Evolutionary conservation across 202 grass and related monocot genomes (phyloP).

Genomic region (Alloteropsis angusta): DNA sequence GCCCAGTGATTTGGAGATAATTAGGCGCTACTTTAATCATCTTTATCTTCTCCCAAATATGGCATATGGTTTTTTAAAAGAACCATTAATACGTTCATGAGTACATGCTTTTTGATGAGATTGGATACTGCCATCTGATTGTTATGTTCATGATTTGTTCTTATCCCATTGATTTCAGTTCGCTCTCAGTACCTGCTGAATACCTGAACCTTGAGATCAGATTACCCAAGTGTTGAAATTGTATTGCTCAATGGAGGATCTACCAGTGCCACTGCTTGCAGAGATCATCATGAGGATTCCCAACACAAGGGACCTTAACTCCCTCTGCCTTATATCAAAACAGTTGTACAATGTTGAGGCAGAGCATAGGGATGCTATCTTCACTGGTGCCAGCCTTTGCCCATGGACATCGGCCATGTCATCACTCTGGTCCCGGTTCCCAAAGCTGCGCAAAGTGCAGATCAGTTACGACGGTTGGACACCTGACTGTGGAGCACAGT

Average conservation of each 20-base stretch:
- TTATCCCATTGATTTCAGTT: no score
- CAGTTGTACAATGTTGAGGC: conserved; percentile 24
- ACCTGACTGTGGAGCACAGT: conserved; percentile 23
- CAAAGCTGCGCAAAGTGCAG: conserved; percentile 56
- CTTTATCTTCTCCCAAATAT: no score
- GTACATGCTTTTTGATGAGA: no score
- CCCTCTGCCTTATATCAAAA: conserved; percentile 50
- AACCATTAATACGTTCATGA: no score
- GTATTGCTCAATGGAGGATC: conserved; percentile 33
- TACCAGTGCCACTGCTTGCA: conserved; percentile 36
- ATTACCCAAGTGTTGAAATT: no score
- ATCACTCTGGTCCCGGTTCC: conserved; percentile 33
- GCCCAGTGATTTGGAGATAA: no score
- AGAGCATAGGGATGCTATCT: conserved; percentile 31
- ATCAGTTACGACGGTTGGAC: conserved; percentile 47
- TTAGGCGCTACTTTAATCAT: no score
- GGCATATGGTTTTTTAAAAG: no score
- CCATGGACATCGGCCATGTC: conserved; percentile 25
- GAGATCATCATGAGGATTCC: conserved; percentile 46
- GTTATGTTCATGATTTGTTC: no score
- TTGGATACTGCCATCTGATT: no score
- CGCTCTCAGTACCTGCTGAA: no score
- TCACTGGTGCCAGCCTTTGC: conserved; percentile 35
- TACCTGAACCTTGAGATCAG: no score
- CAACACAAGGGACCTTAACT: conserved; percentile 42